These are phyloP conservation scores for Begonia fuchsioides DNA, from an alignment of 306 rosid species.

Conservation along the genomic window DNA sequence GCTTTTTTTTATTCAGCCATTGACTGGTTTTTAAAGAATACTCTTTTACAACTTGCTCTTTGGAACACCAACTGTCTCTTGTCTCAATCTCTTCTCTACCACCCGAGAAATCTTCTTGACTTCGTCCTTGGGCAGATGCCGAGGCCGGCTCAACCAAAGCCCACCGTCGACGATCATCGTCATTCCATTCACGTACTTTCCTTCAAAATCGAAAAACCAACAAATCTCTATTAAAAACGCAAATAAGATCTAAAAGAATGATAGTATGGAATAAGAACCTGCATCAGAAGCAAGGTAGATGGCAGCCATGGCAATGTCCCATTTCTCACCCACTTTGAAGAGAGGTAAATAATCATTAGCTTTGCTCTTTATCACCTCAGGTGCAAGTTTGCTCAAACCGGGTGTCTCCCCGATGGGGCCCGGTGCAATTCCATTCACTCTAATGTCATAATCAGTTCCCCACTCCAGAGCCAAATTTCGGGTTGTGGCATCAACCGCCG, in stretches of 20 bases:
- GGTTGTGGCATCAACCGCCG: slow-evolving; percentile 85
- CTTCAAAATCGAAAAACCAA: slow-evolving; percentile 26
- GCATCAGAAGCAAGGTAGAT: slow-evolving; percentile 75
- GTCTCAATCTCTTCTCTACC: slow-evolving; percentile 71
- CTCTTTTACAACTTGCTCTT: slow-evolving; percentile 53
- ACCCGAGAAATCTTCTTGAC: slow-evolving; percentile 61
- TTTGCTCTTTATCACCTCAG: slow-evolving; percentile 43
- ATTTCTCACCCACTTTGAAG: slow-evolving; percentile 67
- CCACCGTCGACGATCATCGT: slow-evolving; percentile 67
- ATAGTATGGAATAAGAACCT: slow-evolving; percentile 26
- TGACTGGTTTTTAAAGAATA: too few species aligned
- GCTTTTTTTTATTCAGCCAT: too few species aligned
- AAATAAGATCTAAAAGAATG: neutral
- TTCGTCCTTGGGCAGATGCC: slow-evolving; percentile 60
- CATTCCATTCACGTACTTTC: slow-evolving; percentile 68
- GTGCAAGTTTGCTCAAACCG: slow-evolving; percentile 77
- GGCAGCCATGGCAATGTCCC: slow-evolving; percentile 97
- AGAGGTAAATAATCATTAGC: slow-evolving; percentile 42
- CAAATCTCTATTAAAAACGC: neutral
- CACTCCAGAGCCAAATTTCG: slow-evolving; percentile 94
- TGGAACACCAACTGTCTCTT: slow-evolving; percentile 43
- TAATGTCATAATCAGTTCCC: slow-evolving; percentile 85
- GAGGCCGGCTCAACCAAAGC: slow-evolving; percentile 82
- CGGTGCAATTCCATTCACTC: slow-evolving; percentile 92
- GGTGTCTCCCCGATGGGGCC: slow-evolving; percentile 84